Evolutionary conservation across 2,329 filamentous ascomycete species (phyloP).

Genomic region (Mollisia scopiformis): DNA sequence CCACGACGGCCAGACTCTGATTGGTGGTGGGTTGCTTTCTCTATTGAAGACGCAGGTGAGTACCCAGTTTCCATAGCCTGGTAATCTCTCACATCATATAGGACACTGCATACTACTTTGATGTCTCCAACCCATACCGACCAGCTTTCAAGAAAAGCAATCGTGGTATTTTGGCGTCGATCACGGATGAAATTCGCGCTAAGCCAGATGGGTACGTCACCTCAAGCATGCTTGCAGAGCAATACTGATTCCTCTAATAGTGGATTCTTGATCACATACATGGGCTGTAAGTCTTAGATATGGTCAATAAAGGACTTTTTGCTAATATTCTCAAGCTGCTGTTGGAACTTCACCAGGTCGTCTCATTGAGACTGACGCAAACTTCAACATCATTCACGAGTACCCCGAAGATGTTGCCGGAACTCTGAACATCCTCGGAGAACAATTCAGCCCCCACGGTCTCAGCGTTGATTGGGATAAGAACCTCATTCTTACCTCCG

Average conservation of each 20-base stretch:
- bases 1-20: constrained; percentile 57
- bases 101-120: constrained; percentile 66
- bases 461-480: constrained; percentile 60
- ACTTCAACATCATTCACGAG: constrained; percentile 64
- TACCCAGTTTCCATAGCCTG: too few relatives aligned
- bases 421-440: constrained; percentile 57
- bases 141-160: constrained; percentile 63
- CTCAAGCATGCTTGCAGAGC: neutral
- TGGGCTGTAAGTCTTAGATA: constrained; percentile 16
- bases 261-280: constrained; percentile 33
- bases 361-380: constrained; percentile 61
- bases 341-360: constrained; percentile 60
- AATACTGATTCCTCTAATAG: constrained; percentile 1
- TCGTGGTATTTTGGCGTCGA: constrained; percentile 59
- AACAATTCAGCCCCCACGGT: constrained; percentile 66
- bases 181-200: constrained; percentile 64
- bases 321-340: constrained; percentile 38
- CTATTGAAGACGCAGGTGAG: constrained; percentile 55
- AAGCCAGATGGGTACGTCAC: constrained; percentile 55
- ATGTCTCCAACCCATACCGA: constrained; percentile 59
- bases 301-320: neutral
- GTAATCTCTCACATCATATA: constrained; percentile 29
- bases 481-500: constrained; percentile 61
- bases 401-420: constrained; percentile 60
- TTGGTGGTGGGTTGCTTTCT: constrained; percentile 60